phyloP scores from a whole-genome alignment of 1,284 basidiomycete genomes.

The Tilletia caries region DNA sequence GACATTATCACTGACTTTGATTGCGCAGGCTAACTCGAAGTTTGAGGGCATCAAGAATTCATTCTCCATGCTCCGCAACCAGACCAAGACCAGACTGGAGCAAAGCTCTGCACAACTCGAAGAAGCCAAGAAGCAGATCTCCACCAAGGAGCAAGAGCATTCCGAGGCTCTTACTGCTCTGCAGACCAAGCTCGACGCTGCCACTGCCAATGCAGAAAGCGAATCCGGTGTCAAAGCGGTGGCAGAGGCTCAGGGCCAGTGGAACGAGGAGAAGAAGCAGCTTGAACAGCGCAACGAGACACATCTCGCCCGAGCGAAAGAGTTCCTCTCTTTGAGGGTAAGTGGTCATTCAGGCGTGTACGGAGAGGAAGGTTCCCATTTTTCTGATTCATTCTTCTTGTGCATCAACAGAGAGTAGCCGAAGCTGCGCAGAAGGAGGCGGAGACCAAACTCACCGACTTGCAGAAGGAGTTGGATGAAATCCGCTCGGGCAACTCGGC shows the following conservation, averaged over 20 bases:
- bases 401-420: not conserved
- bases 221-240: slow-evolving; percentile 21
- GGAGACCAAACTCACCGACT: slow-evolving; percentile 14
- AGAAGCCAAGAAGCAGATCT: slow-evolving; percentile 24
- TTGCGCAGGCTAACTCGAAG: slow-evolving; percentile 57
- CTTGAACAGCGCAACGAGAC: slow-evolving; percentile 34
- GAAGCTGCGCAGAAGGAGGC: slow-evolving; percentile 2
- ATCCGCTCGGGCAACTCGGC: slow-evolving; percentile 35
- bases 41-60: slow-evolving; percentile 75
- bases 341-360: too few species aligned
- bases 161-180: slow-evolving; percentile 54
- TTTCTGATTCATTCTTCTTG: too few species aligned
- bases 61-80: slow-evolving; percentile 60
- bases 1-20: slow-evolving; percentile 17
- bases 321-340: slow-evolving; percentile 23
- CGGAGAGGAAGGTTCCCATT: not conserved
- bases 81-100: slow-evolving; percentile 55
- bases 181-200: slow-evolving; percentile 53
- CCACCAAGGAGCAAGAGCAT: slow-evolving; percentile 39
- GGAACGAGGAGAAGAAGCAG: slow-evolving; percentile 33
- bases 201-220: slow-evolving; percentile 25
- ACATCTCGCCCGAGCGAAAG: slow-evolving; percentile 33
- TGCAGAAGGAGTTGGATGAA: slow-evolving; percentile 26
- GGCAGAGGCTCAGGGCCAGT: slow-evolving; percentile 35
- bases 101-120: slow-evolving; percentile 40